Base-by-base conservation (phyloP, 352 stramenopile species). In the Phytophthora sojae region DNA sequence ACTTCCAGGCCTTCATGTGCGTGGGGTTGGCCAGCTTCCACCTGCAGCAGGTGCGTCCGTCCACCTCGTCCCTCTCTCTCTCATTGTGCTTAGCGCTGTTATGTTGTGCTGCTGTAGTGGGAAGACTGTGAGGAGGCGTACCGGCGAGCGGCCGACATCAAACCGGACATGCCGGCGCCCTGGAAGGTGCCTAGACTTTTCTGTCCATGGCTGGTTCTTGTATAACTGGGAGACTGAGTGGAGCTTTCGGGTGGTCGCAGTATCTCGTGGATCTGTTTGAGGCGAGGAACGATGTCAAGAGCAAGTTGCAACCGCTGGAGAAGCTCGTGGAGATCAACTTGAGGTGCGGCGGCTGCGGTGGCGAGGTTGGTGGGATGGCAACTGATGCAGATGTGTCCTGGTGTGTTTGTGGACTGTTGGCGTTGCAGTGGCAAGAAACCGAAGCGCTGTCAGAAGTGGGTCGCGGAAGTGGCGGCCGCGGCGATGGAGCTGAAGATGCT, bases 1-100 rank as follows among this genome's bases (percentile, higher is more conserved):
- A 91, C 72, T 96, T 95, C 51, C 85, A 94, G 64, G 90, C 87
- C 32, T 82, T 95, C 50, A 86, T 96, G 76, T 93, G 85, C 52
- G 79, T 95, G 47, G 90, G 90, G 19, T 71, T 95, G 62, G 81
- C 88, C n/a, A 90, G 76, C 59, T 90, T 91, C 70, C 78, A 93
- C 49, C 67, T 96, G 14, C 59, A 93, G 47, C 69, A 92, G 64
- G 88, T 94, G 6, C 32, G 74, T 75, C 15, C 53, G 11, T 26
- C 5, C 35, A 42, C 35, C 35, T 12, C 32, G 8, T 39, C 9
- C 1, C 32, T 39, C 32, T 39, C 30, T 37, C 35, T 15, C 12
- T 58, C 9, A 52, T 29, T 4, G 12, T 23, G 35, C 32, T 6
- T 21, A 9, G 21, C 39, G 5, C 39, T 42, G 9, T 42, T 14